A percentile compares a stretch with the other conserved stretches of the same genome.
phyloP scores from a whole-genome alignment of 108 stramenopile species.

The Cyclostephanos tholiformis region DNA sequence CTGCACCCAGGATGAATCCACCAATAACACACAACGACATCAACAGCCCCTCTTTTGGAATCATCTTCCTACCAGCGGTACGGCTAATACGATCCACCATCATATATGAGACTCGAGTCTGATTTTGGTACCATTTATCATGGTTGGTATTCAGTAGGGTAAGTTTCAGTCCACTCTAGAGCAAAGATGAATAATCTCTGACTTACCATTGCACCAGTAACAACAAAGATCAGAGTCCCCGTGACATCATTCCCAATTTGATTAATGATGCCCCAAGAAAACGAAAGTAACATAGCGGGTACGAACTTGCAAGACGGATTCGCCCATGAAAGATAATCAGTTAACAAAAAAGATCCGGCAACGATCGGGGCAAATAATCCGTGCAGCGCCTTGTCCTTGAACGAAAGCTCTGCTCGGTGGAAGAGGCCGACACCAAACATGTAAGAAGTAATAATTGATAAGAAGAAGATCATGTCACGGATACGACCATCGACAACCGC shows the following conservation, averaged over 20 bases:
- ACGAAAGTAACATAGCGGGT: slow-evolving; percentile 49
- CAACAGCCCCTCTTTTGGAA: slow-evolving; percentile 41
- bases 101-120: slow-evolving; percentile 50
- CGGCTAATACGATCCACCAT: slow-evolving; percentile 51
- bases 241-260: slow-evolving; percentile 59
- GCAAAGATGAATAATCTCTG: not conserved
- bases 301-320: slow-evolving; percentile 38
- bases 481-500: slow-evolving; percentile 51
- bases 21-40: slow-evolving; percentile 49
- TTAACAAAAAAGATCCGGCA: slow-evolving; percentile 40
- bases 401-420: slow-evolving; percentile 42
- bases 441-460: slow-evolving; percentile 55
- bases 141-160: not conserved
- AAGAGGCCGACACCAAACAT: slow-evolving; percentile 54
- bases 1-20: slow-evolving; percentile 52
- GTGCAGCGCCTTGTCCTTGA: slow-evolving; percentile 44
- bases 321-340: slow-evolving; percentile 45
- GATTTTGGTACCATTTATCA: not conserved
- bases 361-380: slow-evolving; percentile 46
- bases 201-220: slow-evolving; percentile 63
- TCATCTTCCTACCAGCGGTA: slow-evolving; percentile 45
- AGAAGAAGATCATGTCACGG: slow-evolving; percentile 48
- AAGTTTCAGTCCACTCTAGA: not conserved
- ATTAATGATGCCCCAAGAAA: slow-evolving; percentile 61
- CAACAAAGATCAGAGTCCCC: slow-evolving; percentile 62